Percentiles rank a stretch among this genome's conserved stretches.
These are phyloP conservation scores for Aureobasidium subglaciale DNA, from an alignment of 2,329 filamentous ascomycete species.

Conservation along the genomic window DNA sequence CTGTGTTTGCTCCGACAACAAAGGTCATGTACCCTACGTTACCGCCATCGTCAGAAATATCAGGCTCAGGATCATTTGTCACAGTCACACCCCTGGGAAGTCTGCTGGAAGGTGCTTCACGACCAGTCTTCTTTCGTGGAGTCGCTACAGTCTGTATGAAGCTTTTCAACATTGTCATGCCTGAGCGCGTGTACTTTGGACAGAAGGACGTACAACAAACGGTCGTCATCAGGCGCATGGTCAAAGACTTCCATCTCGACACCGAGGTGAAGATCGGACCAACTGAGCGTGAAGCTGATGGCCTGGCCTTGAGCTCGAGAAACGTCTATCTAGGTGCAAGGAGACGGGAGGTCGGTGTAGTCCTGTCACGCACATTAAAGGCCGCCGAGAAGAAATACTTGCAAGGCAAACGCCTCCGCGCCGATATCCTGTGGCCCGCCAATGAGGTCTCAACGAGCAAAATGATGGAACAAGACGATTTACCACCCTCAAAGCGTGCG, in stretches of 20 bases:
- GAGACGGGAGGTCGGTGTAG: slow-evolving; percentile 63
- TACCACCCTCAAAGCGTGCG: slow-evolving; percentile 56
- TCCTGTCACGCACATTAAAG: slow-evolving; percentile 62
- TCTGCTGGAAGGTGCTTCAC: slow-evolving; percentile 73
- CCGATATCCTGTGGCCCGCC: slow-evolving; percentile 66
- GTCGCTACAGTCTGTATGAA: slow-evolving; percentile 97
- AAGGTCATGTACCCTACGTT: slow-evolving; percentile 82
- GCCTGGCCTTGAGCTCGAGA: slow-evolving; percentile 81
- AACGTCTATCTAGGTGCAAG: slow-evolving; percentile 86
- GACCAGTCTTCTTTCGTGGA: slow-evolving; percentile 92
- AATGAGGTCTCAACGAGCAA: slow-evolving; percentile 50
- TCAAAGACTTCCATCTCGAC: slow-evolving; percentile 77
- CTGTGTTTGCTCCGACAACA: slow-evolving; percentile 80
- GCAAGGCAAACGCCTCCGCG: slow-evolving; percentile 47
- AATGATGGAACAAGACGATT: slow-evolving; percentile 53
- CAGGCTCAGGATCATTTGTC: slow-evolving; percentile 80
- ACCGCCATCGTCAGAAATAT: slow-evolving; percentile 62
- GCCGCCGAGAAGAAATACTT: slow-evolving; percentile 64
- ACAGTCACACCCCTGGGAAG: slow-evolving; percentile 78
- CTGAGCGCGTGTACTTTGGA: slow-evolving; percentile 82
- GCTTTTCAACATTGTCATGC: slow-evolving; percentile 73
- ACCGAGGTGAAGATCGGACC: slow-evolving; percentile 65
- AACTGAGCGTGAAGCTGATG: slow-evolving; percentile 71
- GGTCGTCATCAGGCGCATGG: slow-evolving; percentile 78
- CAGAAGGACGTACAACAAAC: slow-evolving; percentile 98